Evolutionary conservation across 2,329 filamentous ascomycete genomes (phyloP).

Genomic region (Aspergillus brunneoviolaceus): DNA sequence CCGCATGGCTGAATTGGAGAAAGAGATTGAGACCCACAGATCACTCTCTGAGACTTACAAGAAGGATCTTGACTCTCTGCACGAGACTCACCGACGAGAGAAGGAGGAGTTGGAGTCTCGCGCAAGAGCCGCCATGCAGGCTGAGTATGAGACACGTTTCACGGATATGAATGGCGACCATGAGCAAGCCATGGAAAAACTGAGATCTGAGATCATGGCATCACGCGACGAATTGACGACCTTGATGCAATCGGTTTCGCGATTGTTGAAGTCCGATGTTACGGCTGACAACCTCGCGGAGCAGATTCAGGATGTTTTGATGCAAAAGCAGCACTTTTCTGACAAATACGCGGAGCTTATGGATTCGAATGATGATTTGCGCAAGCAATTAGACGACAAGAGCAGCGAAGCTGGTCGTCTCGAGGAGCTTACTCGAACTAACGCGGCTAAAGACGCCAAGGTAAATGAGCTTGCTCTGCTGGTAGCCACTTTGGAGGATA

Average conservation of each 20-base stretch:
- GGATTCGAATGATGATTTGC: conserved; percentile 40
- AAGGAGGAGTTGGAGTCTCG: conserved; percentile 42
- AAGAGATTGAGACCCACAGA: conserved; percentile 58
- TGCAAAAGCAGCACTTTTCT: conserved; percentile 44
- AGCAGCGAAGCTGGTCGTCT: conserved; percentile 38
- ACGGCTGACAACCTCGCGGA: conserved; percentile 60
- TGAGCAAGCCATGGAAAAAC: conserved; percentile 56
- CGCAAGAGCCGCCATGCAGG: conserved; percentile 36
- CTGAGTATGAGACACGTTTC: conserved; percentile 38
- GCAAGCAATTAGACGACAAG: conserved; percentile 37
- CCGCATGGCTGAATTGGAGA: conserved; percentile 56
- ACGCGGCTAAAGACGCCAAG: conserved; percentile 51
- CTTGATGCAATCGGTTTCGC: conserved; percentile 60
- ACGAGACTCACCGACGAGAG: conserved; percentile 52
- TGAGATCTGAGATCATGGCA: conserved; percentile 64
- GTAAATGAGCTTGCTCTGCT: conserved; percentile 55
- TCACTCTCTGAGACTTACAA: conserved; percentile 55
- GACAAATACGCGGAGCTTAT: conserved; percentile 45
- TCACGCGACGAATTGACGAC: conserved; percentile 67
- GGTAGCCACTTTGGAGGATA: conserved; percentile 49
- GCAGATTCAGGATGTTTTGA: conserved; percentile 58
- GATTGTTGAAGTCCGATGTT: conserved; percentile 47
- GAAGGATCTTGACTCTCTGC: conserved; percentile 53
- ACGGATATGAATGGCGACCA: conserved; percentile 59
- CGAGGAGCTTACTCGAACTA: conserved; percentile 41